A percentile compares a stretch with the other conserved stretches of the same genome.
phyloP scores from a whole-genome alignment of 176 grass and related monocot species.

The Carex kokanica region DNA sequence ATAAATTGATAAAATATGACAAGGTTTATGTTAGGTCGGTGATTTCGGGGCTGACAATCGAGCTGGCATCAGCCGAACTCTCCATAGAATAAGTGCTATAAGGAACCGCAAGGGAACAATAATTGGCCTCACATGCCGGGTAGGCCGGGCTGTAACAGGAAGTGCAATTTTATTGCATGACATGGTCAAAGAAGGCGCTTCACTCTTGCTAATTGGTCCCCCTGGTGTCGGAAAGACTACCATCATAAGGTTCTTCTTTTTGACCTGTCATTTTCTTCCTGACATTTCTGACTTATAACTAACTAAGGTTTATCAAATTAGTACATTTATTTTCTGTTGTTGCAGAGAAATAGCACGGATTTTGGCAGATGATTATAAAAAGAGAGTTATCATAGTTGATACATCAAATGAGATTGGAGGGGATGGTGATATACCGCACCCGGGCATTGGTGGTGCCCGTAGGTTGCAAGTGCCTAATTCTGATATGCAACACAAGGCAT shows the following conservation, averaged over 20 bases:
- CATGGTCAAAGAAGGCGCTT: conserved; percentile 75
- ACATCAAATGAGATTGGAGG: conserved; percentile 96
- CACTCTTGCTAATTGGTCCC: conserved; percentile 76
- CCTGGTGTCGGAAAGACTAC: conserved; percentile 87
- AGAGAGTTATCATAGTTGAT: conserved; percentile 86
- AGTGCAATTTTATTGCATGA: conserved; percentile 81
- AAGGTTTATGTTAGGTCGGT: conserved; percentile 47
- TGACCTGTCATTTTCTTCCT: not conserved
- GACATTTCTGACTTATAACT: not conserved
- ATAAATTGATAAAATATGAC: not conserved
- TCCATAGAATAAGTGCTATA: conserved; percentile 79
- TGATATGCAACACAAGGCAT: conserved; percentile 85
- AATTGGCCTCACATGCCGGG: conserved; percentile 76
- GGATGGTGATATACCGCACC: conserved; percentile 90
- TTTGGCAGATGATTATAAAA: conserved; percentile 80
- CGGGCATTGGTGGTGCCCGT: conserved; percentile 66
- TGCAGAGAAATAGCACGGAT: conserved; percentile 87
- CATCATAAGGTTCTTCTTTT: conserved; percentile 56
- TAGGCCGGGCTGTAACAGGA: conserved; percentile 67
- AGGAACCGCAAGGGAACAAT: conserved; percentile 67
- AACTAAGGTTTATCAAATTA: not conserved
- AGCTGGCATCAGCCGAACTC: conserved; percentile 68
- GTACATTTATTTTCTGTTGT: conserved; percentile 2
- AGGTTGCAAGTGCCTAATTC: conserved; percentile 87
- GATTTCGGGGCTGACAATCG: conserved; percentile 77